Base-by-base conservation (phyloP, 1,139 yeast species). In the Yamadazyma pseudoaaseri region DNA sequence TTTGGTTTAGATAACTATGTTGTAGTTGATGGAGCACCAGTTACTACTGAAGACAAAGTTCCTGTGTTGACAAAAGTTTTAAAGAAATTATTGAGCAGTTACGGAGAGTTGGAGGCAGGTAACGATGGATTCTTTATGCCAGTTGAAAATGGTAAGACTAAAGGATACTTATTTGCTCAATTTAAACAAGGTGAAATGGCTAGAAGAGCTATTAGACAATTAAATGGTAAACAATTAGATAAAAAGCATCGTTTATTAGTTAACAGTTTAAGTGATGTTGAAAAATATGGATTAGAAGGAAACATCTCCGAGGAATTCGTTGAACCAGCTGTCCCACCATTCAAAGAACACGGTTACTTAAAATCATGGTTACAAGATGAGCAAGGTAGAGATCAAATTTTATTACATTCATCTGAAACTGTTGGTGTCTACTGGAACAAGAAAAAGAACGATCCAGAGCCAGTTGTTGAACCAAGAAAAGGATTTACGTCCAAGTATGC, bases 21-120 rank as follows among this genome's bases (percentile, higher is more conserved):
- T 39, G 86, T 92, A 18, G 84, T 89, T 34, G 97, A 89, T 58
- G 98, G 98, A 30, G 92, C 96, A 5, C 99, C 99, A 45, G 71
- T 87, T 44, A 95, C 96, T 16, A 96, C 97, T 36, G 95, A 84
- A 55, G 62, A 87, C 36, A 94, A 94, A 64, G 86, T 81, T 28
- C 86, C 89, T 30, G 81, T 86, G 36, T 76, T 94, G 56, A 76
- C 81, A 51, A 90, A 86, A 58, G 97, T 94, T 34, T 74, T 94
- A 53, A 78, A 76, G 52, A 92, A 90, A 66, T 73, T 86, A 39
- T 83, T 92, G 55, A 66, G 79, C 39, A 73, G 78, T 42, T 72
- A 60, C 26, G 92, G 85, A 27, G 89, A 89, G 36, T 76, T 78
- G 35, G 76, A 81, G 39, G 79, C 73, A 42, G 86, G 81, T 27